Evolutionary conservation across 805 yeast species (phyloP), one percentile per base, ranked within the genome.

Genomic region (Ogataea corticis): DNA sequence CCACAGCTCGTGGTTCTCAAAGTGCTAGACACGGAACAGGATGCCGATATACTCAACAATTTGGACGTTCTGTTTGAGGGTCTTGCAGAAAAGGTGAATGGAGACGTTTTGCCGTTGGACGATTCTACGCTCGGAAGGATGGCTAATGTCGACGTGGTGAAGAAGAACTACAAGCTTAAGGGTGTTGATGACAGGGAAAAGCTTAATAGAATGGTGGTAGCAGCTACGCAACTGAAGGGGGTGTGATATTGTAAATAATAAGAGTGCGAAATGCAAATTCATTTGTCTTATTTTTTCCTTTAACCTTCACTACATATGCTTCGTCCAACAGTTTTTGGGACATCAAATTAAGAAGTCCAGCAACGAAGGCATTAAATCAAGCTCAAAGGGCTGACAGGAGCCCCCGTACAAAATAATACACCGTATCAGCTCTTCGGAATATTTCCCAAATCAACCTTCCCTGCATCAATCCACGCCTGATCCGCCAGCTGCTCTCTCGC

Each of bases 401-500:
- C n/a, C n/a, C n/a, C n/a, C n/a, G n/a, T n/a, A n/a, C n/a, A n/a
- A n/a, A n/a, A n/a, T n/a, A n/a, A n/a, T n/a, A n/a, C n/a, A n/a
- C n/a, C n/a, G 18, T 25, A 21, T 39, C 32, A 50, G 40, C 51
- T 50, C 42, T 43, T 50, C 27, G 54, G 54, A 33, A 47, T 39
- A 23, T 28, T 38, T 12, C 41, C 33, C 19, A 83, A 54, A 41
- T 76, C 74, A 16, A 83, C 80, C 61, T 76, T 82, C 7, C 87
- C 88, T n/a, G 76, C 69, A 48, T 78, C 81, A 33, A 83, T 62
- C 96, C 96, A 87, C 46, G 71, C 70, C 18, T 85, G 87, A 58
- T 87, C 92, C n/a, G 90, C 76, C 38, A 90, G 75, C 55, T 76
- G 74, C 27, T 80, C 82, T 56, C 78, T 79, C 49, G 85, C 88